phyloP scores from a whole-genome alignment of 768 basidiomycete genomes.

The Naematelia aurantialba region DNA sequence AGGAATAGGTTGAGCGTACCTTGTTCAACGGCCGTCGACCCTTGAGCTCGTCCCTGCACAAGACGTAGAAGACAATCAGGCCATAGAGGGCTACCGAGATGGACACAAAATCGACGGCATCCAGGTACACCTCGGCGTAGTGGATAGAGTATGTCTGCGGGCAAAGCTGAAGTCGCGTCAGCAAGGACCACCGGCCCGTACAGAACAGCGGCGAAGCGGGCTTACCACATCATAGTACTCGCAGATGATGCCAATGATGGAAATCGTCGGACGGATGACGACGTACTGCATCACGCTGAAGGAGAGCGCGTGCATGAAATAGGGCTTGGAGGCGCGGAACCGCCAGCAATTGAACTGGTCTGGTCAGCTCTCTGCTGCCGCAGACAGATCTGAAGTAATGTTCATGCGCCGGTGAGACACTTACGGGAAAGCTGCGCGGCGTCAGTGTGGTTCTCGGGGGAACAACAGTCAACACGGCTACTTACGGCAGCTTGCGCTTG shows the following conservation, averaged over 20 bases:
- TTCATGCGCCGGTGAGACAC: background rate
- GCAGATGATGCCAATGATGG: constrained; percentile 75
- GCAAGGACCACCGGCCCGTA: background rate
- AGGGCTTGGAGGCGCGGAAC: constrained; percentile 55
- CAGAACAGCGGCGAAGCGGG: constrained; percentile 1
- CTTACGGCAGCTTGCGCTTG: constrained; percentile 62
- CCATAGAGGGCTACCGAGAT: constrained; percentile 88
- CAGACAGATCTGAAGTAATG: background rate
- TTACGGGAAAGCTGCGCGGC: constrained; percentile 20
- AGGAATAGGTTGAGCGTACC: constrained; percentile 8
- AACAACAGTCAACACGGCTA: constrained; percentile 55
- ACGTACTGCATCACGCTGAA: constrained; percentile 90
- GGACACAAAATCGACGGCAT: constrained; percentile 70
- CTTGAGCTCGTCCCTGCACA: constrained; percentile 73
- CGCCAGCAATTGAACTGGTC: constrained; percentile 73
- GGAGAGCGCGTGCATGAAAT: constrained; percentile 66
- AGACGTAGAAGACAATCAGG: constrained; percentile 73
- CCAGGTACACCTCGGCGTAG: constrained; percentile 42
- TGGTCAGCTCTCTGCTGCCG: background rate
- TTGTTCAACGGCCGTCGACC: constrained; percentile 75
- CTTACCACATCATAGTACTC: constrained; percentile 59
- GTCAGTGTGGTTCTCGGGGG: background rate
- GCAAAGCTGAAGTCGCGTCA: constrained; percentile 16
- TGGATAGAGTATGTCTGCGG: constrained; percentile 30
- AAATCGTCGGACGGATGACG: constrained; percentile 64